Evolutionary conservation across 257 asterid genomes (phyloP).

Genomic region (Verbena officinalis): DNA sequence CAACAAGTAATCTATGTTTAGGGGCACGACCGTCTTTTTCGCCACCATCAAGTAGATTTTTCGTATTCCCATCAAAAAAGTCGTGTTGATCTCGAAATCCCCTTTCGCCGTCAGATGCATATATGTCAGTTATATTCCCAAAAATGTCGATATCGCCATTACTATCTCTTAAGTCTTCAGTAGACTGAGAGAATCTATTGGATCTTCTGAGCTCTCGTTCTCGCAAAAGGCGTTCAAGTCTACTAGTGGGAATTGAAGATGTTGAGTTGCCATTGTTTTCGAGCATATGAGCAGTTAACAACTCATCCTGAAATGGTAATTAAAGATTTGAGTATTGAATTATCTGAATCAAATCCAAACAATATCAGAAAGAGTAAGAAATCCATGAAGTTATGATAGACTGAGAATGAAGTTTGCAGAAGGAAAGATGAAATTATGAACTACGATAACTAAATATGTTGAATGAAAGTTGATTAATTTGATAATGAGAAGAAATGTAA

Average conservation of each 20-base stretch:
- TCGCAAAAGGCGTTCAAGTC: conserved; percentile 77
- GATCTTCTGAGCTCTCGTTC: conserved; percentile 70
- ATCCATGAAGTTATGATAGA: conserved; percentile 4
- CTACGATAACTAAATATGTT: conserved; percentile 9
- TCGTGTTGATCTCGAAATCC: conserved; percentile 47
- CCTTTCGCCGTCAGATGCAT: conserved; percentile 47
- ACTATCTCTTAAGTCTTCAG: conserved; percentile 52
- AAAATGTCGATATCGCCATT: conserved; percentile 41
- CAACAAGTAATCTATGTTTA: conserved; percentile 74
- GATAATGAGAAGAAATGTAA: neutral
- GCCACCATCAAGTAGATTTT: conserved; percentile 30
- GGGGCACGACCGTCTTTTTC: conserved; percentile 48
- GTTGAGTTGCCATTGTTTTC: conserved; percentile 39
- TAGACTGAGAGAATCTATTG: conserved; percentile 45
- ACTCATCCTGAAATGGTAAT: conserved; percentile 46
- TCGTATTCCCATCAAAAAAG: conserved; percentile 44
- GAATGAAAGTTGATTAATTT: conserved; percentile 19
- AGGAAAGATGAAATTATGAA: neutral
- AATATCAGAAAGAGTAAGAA: neutral
- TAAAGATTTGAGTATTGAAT: neutral
- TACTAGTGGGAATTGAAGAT: conserved; percentile 51
- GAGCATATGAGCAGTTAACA: conserved; percentile 35
- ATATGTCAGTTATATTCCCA: conserved; percentile 39
- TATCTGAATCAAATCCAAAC: conserved; percentile 3
- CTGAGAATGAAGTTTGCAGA: conserved; percentile 12